Percentiles rank a stretch among this genome's conserved stretches.
These are phyloP conservation scores for Fusarium solani-melongenae DNA, from an alignment of 2,329 filamentous ascomycete genomes.

Conservation along the genomic window DNA sequence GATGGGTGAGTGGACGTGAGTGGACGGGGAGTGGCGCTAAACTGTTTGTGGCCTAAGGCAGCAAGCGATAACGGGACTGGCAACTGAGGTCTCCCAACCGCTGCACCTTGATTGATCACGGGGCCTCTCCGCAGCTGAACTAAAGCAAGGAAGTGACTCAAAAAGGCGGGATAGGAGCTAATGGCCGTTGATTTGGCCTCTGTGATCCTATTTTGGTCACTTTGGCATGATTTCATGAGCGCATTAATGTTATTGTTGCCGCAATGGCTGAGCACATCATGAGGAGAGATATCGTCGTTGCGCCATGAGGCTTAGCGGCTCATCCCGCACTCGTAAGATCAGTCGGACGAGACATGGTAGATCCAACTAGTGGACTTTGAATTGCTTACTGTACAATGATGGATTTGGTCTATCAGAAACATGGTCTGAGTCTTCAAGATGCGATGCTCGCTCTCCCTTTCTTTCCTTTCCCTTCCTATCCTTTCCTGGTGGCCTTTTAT, in stretches of 20 bases:
- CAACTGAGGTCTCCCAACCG: neutral
- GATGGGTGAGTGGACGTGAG: constrained; percentile 21
- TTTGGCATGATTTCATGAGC: constrained; percentile 1
- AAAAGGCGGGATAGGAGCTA: constrained; percentile 24
- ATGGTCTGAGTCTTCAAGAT: constrained; percentile 6
- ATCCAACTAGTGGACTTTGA: constrained; percentile 11
- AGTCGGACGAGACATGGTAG: constrained; percentile 14
- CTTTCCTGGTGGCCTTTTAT: constrained; percentile 10
- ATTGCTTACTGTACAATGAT: constrained; percentile 21
- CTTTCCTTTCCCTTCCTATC: neutral
- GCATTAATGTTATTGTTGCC: neutral
- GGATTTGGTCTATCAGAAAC: constrained; percentile 25
- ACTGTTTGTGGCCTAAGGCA: constrained; percentile 52
- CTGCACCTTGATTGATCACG: constrained; percentile 37
- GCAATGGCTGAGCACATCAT: constrained; percentile 10
- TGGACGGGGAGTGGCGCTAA: constrained; percentile 38
- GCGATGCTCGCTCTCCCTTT: constrained; percentile 5
- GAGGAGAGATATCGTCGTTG: constrained; percentile 7
- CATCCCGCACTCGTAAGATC: constrained; percentile 25
- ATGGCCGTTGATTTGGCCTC: constrained; percentile 5
- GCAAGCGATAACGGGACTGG: constrained; percentile 39
- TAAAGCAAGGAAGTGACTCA: constrained; percentile 32
- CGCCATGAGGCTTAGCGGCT: constrained; percentile 22
- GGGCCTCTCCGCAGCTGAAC: constrained; percentile 30
- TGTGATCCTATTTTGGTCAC: neutral